phyloP scores from a whole-genome alignment of 2,329 filamentous ascomycete genomes.

The Neonectria coccinea region DNA sequence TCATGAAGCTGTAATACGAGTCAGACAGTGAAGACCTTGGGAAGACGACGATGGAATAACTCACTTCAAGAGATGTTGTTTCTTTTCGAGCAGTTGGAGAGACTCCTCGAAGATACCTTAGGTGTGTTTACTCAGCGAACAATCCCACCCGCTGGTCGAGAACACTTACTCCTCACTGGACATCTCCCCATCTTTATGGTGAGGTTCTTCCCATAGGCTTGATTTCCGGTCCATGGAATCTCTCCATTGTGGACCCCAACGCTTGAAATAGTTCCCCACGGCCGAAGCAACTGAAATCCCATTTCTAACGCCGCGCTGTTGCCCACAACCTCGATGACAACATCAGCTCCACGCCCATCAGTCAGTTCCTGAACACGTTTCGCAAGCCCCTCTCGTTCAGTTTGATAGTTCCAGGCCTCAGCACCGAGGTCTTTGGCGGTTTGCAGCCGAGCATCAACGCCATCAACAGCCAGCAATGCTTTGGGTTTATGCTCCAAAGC shows the following conservation, averaged over 20 bases:
- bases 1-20: constrained; percentile 70
- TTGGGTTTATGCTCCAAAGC: constrained; percentile 28
- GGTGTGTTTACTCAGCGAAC: background rate
- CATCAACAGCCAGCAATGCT: constrained; percentile 25
- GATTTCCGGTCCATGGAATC: constrained; percentile 70
- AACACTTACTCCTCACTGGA: constrained; percentile 64
- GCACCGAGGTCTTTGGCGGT: constrained; percentile 26
- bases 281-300: constrained; percentile 71
- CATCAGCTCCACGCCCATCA: constrained; percentile 81
- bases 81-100: constrained; percentile 25
- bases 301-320: constrained; percentile 73
- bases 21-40: background rate
- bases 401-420: constrained; percentile 75
- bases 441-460: constrained; percentile 24
- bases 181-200: constrained; percentile 77
- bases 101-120: constrained; percentile 27
- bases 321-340: constrained; percentile 80
- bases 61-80: constrained; percentile 32
- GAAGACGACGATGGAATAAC: background rate
- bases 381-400: constrained; percentile 71
- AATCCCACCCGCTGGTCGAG: background rate
- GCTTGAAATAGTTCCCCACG: constrained; percentile 76
- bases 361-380: constrained; percentile 78
- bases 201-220: constrained; percentile 74
- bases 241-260: constrained; percentile 78